Conservation (phyloP, 2,329 filamentous ascomycete genomes). For the Huntiella savannae region DNA sequence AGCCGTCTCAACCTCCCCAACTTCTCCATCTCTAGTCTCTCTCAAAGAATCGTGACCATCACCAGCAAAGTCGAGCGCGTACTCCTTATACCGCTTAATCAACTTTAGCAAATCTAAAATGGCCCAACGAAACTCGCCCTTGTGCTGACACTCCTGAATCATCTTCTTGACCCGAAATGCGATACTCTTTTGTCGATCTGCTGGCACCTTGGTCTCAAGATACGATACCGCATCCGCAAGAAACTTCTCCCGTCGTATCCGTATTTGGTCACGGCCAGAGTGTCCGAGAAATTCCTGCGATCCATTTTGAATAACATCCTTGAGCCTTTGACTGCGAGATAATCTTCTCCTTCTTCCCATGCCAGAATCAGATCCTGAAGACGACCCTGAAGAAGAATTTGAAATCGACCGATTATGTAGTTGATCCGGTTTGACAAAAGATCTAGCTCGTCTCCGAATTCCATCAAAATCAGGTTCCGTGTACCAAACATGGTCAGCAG, state of each 20-base stretch:
- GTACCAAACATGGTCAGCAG: conserved; percentile 85
- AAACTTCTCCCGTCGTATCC: conserved; percentile 25
- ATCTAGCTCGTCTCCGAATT: conserved; percentile 47
- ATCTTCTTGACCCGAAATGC: conserved; percentile 94
- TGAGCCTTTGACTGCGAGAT: conserved; percentile 29
- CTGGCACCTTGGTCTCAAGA: conserved; percentile 66
- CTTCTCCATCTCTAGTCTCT: conserved; percentile 34
- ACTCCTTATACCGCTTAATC: conserved; percentile 67
- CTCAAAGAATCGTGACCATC: conserved; percentile 51
- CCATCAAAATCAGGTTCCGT: conserved; percentile 61
- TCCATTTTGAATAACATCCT: conserved; percentile 18
- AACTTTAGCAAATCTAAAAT: conserved; percentile 70
- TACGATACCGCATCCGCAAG: conserved; percentile 46
- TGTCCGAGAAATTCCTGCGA: not conserved
- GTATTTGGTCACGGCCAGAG: conserved; percentile 21
- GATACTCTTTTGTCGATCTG: conserved; percentile 81
- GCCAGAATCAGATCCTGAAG: not conserved
- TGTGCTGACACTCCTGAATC: conserved; percentile 88
- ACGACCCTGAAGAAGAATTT: not conserved
- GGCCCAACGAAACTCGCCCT: conserved; percentile 84
- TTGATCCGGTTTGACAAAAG: conserved; percentile 41
- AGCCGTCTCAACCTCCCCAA: conserved; percentile 58
- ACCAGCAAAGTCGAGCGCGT: conserved; percentile 45
- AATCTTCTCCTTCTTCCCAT: not conserved
- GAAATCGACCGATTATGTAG: conserved; percentile 37